These are phyloP conservation scores for Suhomyces sp. DNA, from an alignment of 805 yeast genomes.

Conservation along the genomic window DNA sequence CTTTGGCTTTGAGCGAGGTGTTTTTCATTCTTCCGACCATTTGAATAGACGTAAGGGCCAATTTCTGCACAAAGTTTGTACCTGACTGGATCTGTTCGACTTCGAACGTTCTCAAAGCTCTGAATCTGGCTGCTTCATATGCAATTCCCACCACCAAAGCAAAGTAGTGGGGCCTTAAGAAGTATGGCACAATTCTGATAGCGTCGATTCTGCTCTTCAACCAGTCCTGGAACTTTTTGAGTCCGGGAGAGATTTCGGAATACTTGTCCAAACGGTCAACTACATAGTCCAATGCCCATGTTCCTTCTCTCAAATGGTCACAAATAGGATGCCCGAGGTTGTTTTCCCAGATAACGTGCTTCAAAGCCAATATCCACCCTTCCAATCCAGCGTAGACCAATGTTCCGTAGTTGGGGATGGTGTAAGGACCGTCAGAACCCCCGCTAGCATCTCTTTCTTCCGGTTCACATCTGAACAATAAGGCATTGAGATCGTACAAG, in stretches of 20 bases:
- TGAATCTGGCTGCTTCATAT: slow-evolving; percentile 74
- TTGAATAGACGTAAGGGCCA: slow-evolving; percentile 81
- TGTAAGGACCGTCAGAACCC: slow-evolving; percentile 71
- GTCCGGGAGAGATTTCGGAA: slow-evolving; percentile 41
- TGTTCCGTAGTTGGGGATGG: slow-evolving; percentile 68
- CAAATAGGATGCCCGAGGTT: slow-evolving; percentile 83
- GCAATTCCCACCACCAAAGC: slow-evolving; percentile 78
- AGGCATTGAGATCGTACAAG: slow-evolving; percentile 68
- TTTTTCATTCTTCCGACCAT: slow-evolving; percentile 73
- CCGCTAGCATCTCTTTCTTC: slow-evolving; percentile 83
- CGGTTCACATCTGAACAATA: slow-evolving; percentile 74
- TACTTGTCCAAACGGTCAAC: slow-evolving; percentile 60
- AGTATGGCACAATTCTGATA: slow-evolving; percentile 68
- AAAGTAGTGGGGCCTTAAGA: slow-evolving; percentile 82
- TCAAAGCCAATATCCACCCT: slow-evolving; percentile 81
- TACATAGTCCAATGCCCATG: slow-evolving; percentile 85
- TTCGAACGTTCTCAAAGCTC: slow-evolving; percentile 55
- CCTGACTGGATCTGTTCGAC: slow-evolving; percentile 53
- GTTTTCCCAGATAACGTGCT: slow-evolving; percentile 59
- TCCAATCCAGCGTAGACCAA: slow-evolving; percentile 87
- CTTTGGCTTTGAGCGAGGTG: slow-evolving; percentile 70
- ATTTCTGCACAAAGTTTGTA: slow-evolving; percentile 71
- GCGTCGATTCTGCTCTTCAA: slow-evolving; percentile 59
- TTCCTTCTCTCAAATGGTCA: slow-evolving; percentile 74
- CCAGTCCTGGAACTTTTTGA: slow-evolving; percentile 66